These are phyloP conservation scores for Linum trigynum DNA, from an alignment of 345 rosid genomes.

Conservation along the genomic window DNA sequence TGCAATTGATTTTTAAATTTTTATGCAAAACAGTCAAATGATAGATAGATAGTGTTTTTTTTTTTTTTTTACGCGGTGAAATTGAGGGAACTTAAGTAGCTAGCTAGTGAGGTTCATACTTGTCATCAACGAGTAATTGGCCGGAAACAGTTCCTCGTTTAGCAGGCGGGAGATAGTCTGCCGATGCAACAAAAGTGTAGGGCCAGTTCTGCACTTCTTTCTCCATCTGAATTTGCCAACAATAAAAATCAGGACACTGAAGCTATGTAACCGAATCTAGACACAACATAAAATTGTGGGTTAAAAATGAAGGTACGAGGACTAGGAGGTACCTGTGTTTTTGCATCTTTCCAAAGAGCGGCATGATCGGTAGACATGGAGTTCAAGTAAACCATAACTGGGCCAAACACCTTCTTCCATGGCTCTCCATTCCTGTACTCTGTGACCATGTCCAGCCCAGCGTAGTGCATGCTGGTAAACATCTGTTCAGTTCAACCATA, in stretches of 20 bases:
- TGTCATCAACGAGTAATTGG: slow-evolving; percentile 48
- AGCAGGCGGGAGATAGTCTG: slow-evolving; percentile 38
- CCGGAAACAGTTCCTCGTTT: slow-evolving; percentile 59
- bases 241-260: too few relatives aligned
- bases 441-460: slow-evolving; percentile 51
- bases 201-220: slow-evolving; percentile 64
- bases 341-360: slow-evolving; percentile 72
- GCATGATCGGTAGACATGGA: slow-evolving; percentile 18
- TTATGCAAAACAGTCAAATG: too few relatives aligned
- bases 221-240: slow-evolving; percentile 29
- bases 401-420: slow-evolving; percentile 86
- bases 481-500: slow-evolving; percentile 30
- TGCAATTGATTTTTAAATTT: slow-evolving; percentile 8
- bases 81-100: too few relatives aligned
- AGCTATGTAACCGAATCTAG: too few relatives aligned
- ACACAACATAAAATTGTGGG: not conserved
- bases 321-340: slow-evolving; percentile 38
- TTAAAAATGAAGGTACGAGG: not conserved
- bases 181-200: slow-evolving; percentile 39
- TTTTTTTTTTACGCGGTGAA: too few relatives aligned
- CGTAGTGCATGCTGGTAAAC: slow-evolving; percentile 77
- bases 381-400: slow-evolving; percentile 63
- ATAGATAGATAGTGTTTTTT: too few relatives aligned
- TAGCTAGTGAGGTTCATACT: slow-evolving; percentile 22
- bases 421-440: slow-evolving; percentile 37